Percentiles rank a stretch among this genome's conserved stretches.
Conservation (phyloP, 2,329 filamentous ascomycete genomes). For the Aspergillus calidoustus region DNA sequence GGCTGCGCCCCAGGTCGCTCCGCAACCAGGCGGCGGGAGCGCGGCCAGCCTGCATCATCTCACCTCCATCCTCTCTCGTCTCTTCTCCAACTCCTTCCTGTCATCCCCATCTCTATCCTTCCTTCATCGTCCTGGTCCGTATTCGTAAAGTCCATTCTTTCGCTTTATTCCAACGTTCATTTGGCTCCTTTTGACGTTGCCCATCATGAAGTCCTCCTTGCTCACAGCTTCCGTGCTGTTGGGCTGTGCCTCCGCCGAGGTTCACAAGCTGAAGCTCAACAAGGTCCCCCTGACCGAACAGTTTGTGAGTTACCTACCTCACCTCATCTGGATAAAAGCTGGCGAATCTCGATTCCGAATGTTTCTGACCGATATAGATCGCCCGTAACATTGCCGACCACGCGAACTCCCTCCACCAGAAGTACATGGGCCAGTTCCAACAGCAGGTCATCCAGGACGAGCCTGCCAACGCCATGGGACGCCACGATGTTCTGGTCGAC, state of each 20-base stretch:
- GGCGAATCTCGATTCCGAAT: constrained; percentile 15
- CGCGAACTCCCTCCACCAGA: constrained; percentile 83
- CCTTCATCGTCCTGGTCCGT: constrained; percentile 30
- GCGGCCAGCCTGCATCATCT: constrained; percentile 21
- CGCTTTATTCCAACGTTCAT: constrained; percentile 15
- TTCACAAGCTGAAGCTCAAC: constrained; percentile 97
- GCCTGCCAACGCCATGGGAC: constrained; percentile 66
- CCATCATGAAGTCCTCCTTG: constrained; percentile 82
- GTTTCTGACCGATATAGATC: constrained; percentile 57
- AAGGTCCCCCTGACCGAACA: constrained; percentile 93
- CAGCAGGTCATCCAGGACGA: constrained; percentile 79
- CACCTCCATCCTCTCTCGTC: constrained; percentile 24
- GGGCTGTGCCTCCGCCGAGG: constrained; percentile 79
- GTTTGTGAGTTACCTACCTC: constrained; percentile 66
- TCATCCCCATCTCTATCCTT: constrained; percentile 28
- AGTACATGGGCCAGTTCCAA: constrained; percentile 85
- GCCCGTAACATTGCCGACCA: constrained; percentile 80
- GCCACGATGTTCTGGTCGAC: constrained; percentile 83
- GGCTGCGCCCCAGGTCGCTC: constrained; percentile 25
- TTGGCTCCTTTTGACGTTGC: constrained; percentile 14
- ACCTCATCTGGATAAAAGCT: background rate
- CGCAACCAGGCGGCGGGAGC: constrained; percentile 28
- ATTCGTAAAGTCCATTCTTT: constrained; percentile 24
- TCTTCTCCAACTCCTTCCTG: constrained; percentile 24
- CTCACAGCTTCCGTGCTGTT: constrained; percentile 79